Percentiles rank a stretch among this genome's conserved stretches.
Conservation (phyloP, 2,329 filamentous ascomycete genomes). For the Paecilomyces variotii region DNA sequence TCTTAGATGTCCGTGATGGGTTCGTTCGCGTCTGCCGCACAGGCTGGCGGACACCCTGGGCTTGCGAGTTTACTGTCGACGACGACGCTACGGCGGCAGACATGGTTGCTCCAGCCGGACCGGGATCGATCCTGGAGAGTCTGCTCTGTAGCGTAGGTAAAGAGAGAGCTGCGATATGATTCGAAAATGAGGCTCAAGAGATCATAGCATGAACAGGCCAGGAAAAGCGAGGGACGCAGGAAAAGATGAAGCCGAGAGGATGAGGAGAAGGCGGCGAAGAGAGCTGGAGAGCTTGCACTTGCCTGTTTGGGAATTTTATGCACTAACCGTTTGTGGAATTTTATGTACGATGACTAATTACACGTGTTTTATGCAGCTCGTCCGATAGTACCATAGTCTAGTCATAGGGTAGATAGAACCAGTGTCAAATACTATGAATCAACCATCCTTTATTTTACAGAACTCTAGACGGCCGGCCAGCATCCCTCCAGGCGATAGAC, state of each 20-base stretch:
- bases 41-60: constrained; percentile 25
- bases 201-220: background rate
- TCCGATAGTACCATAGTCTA: too few relatives aligned
- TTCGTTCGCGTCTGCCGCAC: constrained; percentile 42
- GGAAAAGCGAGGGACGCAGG: background rate
- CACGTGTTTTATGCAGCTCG: background rate
- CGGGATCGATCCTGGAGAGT: background rate
- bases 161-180: background rate
- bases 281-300: background rate
- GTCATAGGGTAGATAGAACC: background rate
- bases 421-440: background rate
- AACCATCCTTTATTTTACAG: background rate
- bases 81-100: constrained; percentile 20
- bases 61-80: constrained; percentile 20
- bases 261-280: background rate
- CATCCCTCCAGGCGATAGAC: background rate
- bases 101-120: constrained; percentile 11
- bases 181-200: background rate
- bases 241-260: background rate
- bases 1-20: constrained; percentile 41
- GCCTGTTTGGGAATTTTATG: background rate
- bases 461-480: background rate
- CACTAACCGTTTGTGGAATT: background rate
- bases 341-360: background rate
- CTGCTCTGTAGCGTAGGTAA: background rate